Base-by-base conservation (phyloP, 1,284 basidiomycete species). In the Salmacisia buchloeana region DNA sequence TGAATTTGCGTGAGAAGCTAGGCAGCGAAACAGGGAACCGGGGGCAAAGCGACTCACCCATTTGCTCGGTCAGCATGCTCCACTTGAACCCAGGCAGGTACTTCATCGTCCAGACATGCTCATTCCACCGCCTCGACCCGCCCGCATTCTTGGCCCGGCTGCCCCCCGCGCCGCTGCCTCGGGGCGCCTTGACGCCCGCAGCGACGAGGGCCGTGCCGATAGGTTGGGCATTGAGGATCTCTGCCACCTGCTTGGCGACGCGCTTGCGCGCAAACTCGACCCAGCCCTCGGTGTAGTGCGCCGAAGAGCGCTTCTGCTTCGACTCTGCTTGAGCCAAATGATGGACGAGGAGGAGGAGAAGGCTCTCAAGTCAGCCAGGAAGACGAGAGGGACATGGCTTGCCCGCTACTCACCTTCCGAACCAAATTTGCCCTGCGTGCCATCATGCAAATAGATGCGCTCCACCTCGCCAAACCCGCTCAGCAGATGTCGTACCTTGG, bases 71-170 rank as follows among this genome's bases (percentile, higher is more conserved):
- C 66, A 99, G 84, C 94, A 97, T 97, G 80, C 89, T 89, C 96
- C 96, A 98, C 80, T 96, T 97, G 85, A 97, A 99, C 69, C 88
- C 90, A 6, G 92, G 92, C 59, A 99, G 83, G 79, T 98, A 99
- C 80, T 94, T 94, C 92, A 98, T 96, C 49, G 96, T 97, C 96
- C 96, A 98, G 6, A 99, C 87, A 70, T 98, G 94, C 77, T 98
- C 93, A 76, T 91, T 85, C 91, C 92, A 97, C 64, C 77, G 62
- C 34, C 60, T 31, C 1, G 52, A 21, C 56, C 69, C 70, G 33
- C 68, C 67, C 60, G 29, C 31, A 9, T 69, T 69, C 62, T 71
- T 73, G n/a, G 59, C 62, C 46, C 69, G 63, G 1, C 70, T 67
- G 1, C 70, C 73, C 1, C 72, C 70, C 1, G 61, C 38, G 18